Conservation (phyloP, 768 basidiomycete species). For the Suillus alpinus region DNA sequence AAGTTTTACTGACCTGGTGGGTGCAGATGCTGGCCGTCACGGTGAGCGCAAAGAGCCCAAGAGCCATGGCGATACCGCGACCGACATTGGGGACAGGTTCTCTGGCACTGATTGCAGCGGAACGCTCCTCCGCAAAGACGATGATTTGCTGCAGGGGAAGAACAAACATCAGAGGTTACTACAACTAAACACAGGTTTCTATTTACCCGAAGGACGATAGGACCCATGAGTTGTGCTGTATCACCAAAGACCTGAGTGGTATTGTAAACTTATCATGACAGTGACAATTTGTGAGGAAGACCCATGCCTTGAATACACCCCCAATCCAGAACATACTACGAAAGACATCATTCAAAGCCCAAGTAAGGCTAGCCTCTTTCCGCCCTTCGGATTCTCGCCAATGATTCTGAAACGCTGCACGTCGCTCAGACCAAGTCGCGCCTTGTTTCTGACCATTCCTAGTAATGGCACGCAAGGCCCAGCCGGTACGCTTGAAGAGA, state of each 20-base stretch:
- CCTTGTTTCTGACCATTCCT: slow-evolving; percentile 7
- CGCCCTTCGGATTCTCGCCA: slow-evolving; percentile 48
- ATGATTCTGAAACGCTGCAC: slow-evolving; percentile 31
- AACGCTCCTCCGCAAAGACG: slow-evolving; percentile 51
- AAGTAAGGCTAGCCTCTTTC: slow-evolving; percentile 50
- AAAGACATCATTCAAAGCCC: slow-evolving; percentile 61
- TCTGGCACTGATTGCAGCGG: slow-evolving; percentile 36
- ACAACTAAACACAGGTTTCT: background rate
- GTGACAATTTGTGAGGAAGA: background rate
- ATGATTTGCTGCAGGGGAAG: slow-evolving; percentile 47
- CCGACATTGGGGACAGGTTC: slow-evolving; percentile 41
- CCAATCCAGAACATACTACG: slow-evolving; percentile 61
- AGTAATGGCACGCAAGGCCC: slow-evolving; percentile 31
- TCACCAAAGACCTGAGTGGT: slow-evolving; percentile 54
- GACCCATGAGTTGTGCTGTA: slow-evolving; percentile 59
- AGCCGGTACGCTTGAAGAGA: slow-evolving; percentile 35
- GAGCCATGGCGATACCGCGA: slow-evolving; percentile 56
- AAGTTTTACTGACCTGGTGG: slow-evolving; percentile 47
- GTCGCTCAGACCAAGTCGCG: slow-evolving; percentile 23
- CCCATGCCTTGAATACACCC: slow-evolving; percentile 54
- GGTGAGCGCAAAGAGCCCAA: slow-evolving; percentile 49
- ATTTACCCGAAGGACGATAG: slow-evolving; percentile 55
- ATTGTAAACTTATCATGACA: background rate
- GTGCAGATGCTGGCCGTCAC: slow-evolving; percentile 53
- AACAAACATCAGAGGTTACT: background rate